Conservation (phyloP, 192 early-diverging fungal genomes). For the Rhizoclosmatium globosum region DNA sequence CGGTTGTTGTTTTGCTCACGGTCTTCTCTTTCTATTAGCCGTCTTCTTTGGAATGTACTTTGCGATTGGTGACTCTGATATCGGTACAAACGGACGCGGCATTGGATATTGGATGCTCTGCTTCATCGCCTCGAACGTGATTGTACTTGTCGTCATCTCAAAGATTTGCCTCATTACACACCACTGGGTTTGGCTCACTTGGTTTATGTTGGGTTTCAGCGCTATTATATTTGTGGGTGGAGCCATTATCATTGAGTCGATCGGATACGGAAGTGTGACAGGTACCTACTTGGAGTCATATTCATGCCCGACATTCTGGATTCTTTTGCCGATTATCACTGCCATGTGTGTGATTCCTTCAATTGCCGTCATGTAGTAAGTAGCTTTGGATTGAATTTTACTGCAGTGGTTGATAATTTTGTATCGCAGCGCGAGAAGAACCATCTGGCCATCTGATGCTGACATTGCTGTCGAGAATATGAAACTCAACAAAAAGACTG, state of each 20-base stretch:
- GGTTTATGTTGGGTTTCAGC: slow-evolving; percentile 33
- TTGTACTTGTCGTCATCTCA: slow-evolving; percentile 54
- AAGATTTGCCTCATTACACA: slow-evolving; percentile 42
- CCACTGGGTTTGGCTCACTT: slow-evolving; percentile 51
- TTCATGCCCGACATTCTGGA: slow-evolving; percentile 46
- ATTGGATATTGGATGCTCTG: slow-evolving; percentile 57
- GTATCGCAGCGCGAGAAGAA: slow-evolving; percentile 29
- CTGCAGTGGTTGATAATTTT: neutral
- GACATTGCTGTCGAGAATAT: slow-evolving; percentile 44
- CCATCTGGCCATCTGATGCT: slow-evolving; percentile 37
- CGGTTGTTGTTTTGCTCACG: slow-evolving; percentile 11
- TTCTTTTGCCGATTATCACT: slow-evolving; percentile 33
- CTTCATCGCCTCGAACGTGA: slow-evolving; percentile 54
- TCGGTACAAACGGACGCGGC: slow-evolving; percentile 39
- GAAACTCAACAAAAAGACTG: slow-evolving; percentile 4
- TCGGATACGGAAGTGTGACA: slow-evolving; percentile 37
- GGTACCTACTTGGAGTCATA: slow-evolving; percentile 47
- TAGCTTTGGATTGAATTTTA: neutral
- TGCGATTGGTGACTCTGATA: slow-evolving; percentile 42
- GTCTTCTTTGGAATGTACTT: slow-evolving; percentile 52
- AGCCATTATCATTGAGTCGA: slow-evolving; percentile 47
- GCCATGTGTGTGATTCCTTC: slow-evolving; percentile 38
- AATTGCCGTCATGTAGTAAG: slow-evolving; percentile 45
- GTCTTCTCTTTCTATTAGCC: slow-evolving; percentile 14
- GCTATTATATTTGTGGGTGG: slow-evolving; percentile 40